Evolutionary conservation across 2,329 filamentous ascomycete genomes (phyloP), one percentile per base, ranked within the genome.

Genomic region (Elsinoe fawcettii): DNA sequence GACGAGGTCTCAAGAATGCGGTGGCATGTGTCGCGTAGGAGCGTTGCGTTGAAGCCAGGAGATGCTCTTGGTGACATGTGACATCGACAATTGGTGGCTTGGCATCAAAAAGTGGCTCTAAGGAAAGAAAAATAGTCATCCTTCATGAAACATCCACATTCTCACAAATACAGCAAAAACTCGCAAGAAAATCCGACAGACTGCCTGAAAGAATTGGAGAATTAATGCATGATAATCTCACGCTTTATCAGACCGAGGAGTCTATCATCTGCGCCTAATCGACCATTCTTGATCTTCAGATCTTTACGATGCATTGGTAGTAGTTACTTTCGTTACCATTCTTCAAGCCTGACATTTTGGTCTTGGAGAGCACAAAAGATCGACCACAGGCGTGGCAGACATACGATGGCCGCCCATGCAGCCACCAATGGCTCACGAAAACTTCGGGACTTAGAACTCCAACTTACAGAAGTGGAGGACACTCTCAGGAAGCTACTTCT

Each of bases 401-500:
- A 14, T n/a, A 55, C n/a, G 14, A 56, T 56, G 54, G 14, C 41
- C 9, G 41, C 5, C 14, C 30, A 41, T 32, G 18, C 51, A 22
- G 47, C 56, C 14, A 56, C 59, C 55, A 67, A 58, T 69, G 67
- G 60, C 63, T 20, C 67, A 65, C 1, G 30, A 8, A 18, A 60
- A 46, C 63, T 70, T 30, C 64, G 69, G 56, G 66, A 69, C 59
- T 59, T 69, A 23, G 64, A 66, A 3, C 74, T 86, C 30, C 68
- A 75, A 41, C 82, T 96, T 60, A 90, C 81, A 11, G 74, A 81
- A 4, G 79, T 83, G 57, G 92, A 97, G 71, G 73, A 78, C 39
- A 85, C 84, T 62, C 78, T 96, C 37, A 85, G 86, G 60, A 72
- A 75, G n/a, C 79, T 96, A 11, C 80, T 97, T 18, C 77, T 96